These are phyloP conservation scores for Zelopaecilomyces penicillatus DNA, from an alignment of 2,329 filamentous ascomycete species.

Conservation along the genomic window DNA sequence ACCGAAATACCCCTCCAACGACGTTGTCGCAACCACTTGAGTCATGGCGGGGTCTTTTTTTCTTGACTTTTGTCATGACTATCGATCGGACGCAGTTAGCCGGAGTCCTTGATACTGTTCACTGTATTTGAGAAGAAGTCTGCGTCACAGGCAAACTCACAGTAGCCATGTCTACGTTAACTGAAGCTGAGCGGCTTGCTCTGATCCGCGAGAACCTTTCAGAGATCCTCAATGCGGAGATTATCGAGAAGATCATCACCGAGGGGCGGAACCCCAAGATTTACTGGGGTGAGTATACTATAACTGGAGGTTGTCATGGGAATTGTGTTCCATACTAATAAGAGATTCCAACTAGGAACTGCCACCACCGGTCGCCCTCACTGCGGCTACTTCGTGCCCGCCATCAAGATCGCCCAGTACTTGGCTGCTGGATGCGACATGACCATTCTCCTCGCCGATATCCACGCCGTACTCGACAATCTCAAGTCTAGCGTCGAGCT, in stretches of 20 bases:
- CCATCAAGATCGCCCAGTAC: slow-evolving; percentile 84
- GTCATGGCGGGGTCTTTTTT: no score
- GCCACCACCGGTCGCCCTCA: slow-evolving; percentile 83
- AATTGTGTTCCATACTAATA: no score
- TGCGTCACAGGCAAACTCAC: no score
- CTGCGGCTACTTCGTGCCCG: slow-evolving; percentile 80
- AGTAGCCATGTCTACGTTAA: no score
- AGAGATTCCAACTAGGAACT: slow-evolving; percentile 43
- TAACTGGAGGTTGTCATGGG: not conserved
- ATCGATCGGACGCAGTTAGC: no score
- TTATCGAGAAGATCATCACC: slow-evolving; percentile 65
- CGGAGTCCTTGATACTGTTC: no score
- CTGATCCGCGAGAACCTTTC: slow-evolving; percentile 75
- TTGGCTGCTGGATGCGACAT: slow-evolving; percentile 77
- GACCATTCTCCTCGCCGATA: slow-evolving; percentile 66
- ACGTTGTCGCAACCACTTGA: no score
- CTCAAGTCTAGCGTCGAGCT: slow-evolving; percentile 84
- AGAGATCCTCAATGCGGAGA: slow-evolving; percentile 76
- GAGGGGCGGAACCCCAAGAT: slow-evolving; percentile 65
- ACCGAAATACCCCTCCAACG: no score
- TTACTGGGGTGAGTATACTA: slow-evolving; percentile 61
- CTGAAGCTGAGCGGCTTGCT: slow-evolving; percentile 49
- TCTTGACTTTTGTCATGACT: no score
- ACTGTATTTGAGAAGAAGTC: no score
- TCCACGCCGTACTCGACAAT: slow-evolving; percentile 73